Percentiles rank a stretch among this genome's conserved stretches.
These are phyloP conservation scores for Solanum hybrid DNA, from an alignment of 305 asterid genomes.

Conservation along the genomic window DNA sequence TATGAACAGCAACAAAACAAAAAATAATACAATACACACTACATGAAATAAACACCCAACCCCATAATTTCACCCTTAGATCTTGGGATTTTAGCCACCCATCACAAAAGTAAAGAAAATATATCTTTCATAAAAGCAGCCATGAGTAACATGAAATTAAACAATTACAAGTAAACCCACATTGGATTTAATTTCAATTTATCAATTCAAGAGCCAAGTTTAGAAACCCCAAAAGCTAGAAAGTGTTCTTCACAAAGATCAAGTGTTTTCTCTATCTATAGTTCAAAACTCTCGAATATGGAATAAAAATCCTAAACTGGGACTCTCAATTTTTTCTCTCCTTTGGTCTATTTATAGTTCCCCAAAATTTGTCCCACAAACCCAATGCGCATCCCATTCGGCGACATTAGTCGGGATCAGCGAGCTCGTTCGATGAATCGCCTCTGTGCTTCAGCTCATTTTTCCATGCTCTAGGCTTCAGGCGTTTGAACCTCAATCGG, in stretches of 20 bases:
- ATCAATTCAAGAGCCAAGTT: background rate
- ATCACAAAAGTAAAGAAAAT: background rate
- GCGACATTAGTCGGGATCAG: background rate
- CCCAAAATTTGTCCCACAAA: background rate
- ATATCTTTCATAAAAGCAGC: background rate
- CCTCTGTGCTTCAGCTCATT: background rate
- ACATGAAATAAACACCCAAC: background rate
- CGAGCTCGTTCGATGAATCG: background rate
- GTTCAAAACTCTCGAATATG: background rate
- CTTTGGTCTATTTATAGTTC: background rate
- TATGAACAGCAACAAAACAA: background rate
- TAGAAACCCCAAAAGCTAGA: background rate
- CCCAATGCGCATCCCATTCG: background rate
- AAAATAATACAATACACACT: background rate
- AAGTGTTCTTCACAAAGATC: no score
- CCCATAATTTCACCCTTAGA: background rate
- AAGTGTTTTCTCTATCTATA: background rate
- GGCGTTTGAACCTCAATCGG: background rate
- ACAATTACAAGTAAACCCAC: background rate
- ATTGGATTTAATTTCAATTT: background rate
- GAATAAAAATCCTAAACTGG: background rate
- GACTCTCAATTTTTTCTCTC: background rate
- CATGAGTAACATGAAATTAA: background rate
- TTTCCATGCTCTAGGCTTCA: background rate
- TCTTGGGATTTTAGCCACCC: background rate